Conservation (phyloP, 805 yeast species). For the Wickerhamiella qilinensis region DNA sequence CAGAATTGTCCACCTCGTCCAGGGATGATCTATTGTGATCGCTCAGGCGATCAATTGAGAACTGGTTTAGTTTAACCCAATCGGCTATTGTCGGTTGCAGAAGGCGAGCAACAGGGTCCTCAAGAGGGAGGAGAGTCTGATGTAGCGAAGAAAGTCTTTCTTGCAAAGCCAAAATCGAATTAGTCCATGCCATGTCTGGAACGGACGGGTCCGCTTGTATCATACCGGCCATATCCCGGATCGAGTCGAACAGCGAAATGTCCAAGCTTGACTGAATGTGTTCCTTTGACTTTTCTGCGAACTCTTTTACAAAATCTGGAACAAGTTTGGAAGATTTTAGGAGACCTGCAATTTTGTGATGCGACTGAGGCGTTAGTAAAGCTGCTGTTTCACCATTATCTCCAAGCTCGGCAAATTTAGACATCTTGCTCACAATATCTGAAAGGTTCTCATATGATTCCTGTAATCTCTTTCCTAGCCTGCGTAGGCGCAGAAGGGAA, state of each 20-base stretch:
- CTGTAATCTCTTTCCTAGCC: neutral
- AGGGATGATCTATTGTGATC: neutral
- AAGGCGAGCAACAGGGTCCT: neutral
- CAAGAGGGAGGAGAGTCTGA: neutral
- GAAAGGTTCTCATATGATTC: neutral
- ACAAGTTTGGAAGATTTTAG: neutral
- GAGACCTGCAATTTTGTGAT: neutral
- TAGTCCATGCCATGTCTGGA: neutral
- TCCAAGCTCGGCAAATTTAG: neutral
- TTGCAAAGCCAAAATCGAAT: neutral
- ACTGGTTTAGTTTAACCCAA: neutral
- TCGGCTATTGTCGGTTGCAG: neutral
- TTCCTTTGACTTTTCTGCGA: neutral
- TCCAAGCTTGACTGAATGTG: neutral
- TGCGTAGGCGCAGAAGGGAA: conserved; percentile 21
- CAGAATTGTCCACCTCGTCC: conserved; percentile 24
- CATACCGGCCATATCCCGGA: neutral
- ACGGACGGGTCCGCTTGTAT: neutral
- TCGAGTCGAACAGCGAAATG: neutral
- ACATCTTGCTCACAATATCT: neutral
- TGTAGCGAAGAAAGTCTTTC: neutral
- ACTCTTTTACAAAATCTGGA: neutral
- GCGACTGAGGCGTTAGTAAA: neutral
- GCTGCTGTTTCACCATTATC: neutral
- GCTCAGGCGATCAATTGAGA: neutral